Evolutionary conservation across 116 monocot species (phyloP).

Genomic region (Thalassia testudinum): DNA sequence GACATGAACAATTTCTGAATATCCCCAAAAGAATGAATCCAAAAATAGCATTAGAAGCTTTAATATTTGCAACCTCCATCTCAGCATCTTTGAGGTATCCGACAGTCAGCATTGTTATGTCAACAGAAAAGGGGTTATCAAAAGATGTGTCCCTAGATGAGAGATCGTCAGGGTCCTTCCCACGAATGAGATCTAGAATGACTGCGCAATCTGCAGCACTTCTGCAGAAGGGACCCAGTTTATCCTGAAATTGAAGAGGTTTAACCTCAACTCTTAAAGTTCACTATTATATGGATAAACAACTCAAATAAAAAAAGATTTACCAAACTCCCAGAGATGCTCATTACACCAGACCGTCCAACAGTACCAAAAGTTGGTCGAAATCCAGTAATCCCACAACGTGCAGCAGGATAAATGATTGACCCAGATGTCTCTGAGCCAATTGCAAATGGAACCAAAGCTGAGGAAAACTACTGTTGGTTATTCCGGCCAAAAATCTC

Average conservation of each 20-base stretch:
- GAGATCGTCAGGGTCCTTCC: slow-evolving; percentile 69
- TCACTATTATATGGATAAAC: background rate
- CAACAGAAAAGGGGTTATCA: slow-evolving; percentile 76
- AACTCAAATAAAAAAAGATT: background rate
- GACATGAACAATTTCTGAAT: too few relatives aligned
- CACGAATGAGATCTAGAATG: slow-evolving; percentile 62
- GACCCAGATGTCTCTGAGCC: slow-evolving; percentile 95
- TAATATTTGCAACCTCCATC: slow-evolving; percentile 37
- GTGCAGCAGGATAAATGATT: slow-evolving; percentile 75
- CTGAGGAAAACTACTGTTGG: slow-evolving; percentile 8
- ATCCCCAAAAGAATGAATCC: background rate
- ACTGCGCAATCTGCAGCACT: slow-evolving; percentile 71
- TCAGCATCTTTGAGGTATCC: slow-evolving; percentile 87
- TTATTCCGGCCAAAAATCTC: too few relatives aligned
- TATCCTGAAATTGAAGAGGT: slow-evolving; percentile 49
- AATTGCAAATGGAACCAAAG: slow-evolving; percentile 87
- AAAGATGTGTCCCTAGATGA: slow-evolving; percentile 56
- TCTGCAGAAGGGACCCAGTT: slow-evolving; percentile 93
- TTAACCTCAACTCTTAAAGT: too few relatives aligned
- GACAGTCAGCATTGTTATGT: slow-evolving; percentile 65
- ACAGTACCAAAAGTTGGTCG: slow-evolving; percentile 95
- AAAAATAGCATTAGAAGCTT: too few relatives aligned
- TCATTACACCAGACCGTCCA: slow-evolving; percentile 83
- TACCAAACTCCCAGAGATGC: slow-evolving; percentile 93
- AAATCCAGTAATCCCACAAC: slow-evolving; percentile 75